Evolutionary conservation across 1,284 basidiomycete species (phyloP).

Genomic region (Pseudozyma pruni): DNA sequence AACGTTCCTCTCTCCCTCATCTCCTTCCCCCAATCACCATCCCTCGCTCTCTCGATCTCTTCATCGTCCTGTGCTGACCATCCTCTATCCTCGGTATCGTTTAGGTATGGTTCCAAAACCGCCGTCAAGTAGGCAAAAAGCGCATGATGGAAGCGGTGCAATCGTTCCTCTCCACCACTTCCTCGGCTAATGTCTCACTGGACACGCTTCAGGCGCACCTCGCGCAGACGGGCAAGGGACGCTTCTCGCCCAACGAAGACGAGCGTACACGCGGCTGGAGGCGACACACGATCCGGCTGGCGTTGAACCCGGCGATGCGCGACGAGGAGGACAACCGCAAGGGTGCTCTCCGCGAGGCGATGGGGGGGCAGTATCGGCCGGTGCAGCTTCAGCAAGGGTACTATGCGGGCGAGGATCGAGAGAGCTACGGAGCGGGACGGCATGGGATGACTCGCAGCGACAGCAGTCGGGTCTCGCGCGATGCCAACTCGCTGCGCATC

Average conservation of each 20-base stretch:
- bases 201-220: slow-evolving; percentile 12
- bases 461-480: too few relatives aligned
- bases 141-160: slow-evolving; percentile 39
- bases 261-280: slow-evolving; percentile 36
- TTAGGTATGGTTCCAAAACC: slow-evolving; percentile 48
- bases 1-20: background rate
- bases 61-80: too few relatives aligned
- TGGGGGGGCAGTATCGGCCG: background rate
- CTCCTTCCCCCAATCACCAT: background rate
- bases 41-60: background rate
- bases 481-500: too few relatives aligned
- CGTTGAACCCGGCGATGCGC: slow-evolving; percentile 18
- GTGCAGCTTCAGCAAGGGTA: background rate
- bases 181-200: background rate
- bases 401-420: too few relatives aligned
- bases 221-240: slow-evolving; percentile 4
- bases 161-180: background rate
- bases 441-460: too few relatives aligned
- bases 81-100: too few relatives aligned
- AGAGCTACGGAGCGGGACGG: too few relatives aligned
- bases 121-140: slow-evolving; percentile 43
- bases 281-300: slow-evolving; percentile 31
- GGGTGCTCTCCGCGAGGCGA: slow-evolving; percentile 8
- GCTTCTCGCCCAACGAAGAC: slow-evolving; percentile 16
- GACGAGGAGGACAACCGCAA: slow-evolving; percentile 13